Conservation (phyloP, 2,329 filamentous ascomycete species). For the Penicillium thymicola region DNA sequence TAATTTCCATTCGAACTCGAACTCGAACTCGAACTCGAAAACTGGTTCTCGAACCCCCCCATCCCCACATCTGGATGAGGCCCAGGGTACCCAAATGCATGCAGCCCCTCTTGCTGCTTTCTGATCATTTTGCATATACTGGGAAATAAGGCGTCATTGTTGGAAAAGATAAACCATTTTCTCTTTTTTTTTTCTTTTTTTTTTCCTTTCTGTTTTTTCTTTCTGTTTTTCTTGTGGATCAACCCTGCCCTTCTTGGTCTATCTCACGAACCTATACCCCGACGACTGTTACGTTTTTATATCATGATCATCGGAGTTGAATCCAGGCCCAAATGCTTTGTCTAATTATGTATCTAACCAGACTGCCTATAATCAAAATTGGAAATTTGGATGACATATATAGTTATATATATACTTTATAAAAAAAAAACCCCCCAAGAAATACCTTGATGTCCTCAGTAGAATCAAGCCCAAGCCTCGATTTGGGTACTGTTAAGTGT, state of each 20-base stretch:
- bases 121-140: slow-evolving; percentile 14
- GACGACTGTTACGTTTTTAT: slow-evolving; percentile 3
- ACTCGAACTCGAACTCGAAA: background rate
- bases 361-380: background rate
- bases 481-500: background rate
- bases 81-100: background rate
- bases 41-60: background rate
- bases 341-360: background rate
- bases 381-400: background rate
- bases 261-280: slow-evolving; percentile 5
- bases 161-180: slow-evolving; percentile 7
- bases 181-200: background rate
- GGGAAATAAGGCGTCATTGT: slow-evolving; percentile 13
- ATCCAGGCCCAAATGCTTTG: background rate
- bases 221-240: background rate
- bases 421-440: background rate
- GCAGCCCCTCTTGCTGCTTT: background rate
- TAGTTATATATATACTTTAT: too few relatives aligned
- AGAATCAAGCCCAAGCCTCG: background rate
- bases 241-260: background rate
- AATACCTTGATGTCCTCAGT: background rate
- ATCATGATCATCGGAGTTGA: slow-evolving; percentile 3
- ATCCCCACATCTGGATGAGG: background rate
- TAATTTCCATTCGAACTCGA: slow-evolving; percentile 12
- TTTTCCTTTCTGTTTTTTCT: background rate